phyloP scores from a whole-genome alignment of 1,284 basidiomycete genomes.

The Ustilago bromivora region DNA sequence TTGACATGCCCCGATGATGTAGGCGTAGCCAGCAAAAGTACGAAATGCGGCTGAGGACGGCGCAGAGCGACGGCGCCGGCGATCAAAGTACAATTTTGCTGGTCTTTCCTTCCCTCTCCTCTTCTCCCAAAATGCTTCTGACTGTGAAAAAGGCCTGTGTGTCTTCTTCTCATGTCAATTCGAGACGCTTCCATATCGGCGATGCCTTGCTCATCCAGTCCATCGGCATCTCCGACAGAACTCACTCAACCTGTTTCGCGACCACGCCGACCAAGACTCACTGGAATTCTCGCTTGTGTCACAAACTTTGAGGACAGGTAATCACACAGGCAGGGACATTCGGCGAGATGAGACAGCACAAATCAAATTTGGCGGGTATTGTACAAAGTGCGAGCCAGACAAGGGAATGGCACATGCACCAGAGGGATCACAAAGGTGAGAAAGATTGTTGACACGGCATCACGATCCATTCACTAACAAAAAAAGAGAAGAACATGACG shows the following conservation, averaged over 20 bases:
- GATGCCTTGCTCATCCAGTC: neutral
- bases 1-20: neutral
- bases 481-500: slow-evolving; percentile 37
- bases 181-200: neutral
- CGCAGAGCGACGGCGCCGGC: no score
- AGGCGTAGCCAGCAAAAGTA: neutral
- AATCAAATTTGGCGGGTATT: slow-evolving; percentile 33
- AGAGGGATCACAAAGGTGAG: slow-evolving; percentile 16
- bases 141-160: slow-evolving; percentile 22
- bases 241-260: neutral
- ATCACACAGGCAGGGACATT: slow-evolving; percentile 1
- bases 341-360: slow-evolving; percentile 14
- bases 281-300: neutral
- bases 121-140: neutral
- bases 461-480: slow-evolving; percentile 45
- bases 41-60: neutral
- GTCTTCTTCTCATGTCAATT: slow-evolving; percentile 7
- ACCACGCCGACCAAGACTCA: neutral
- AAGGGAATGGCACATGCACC: slow-evolving; percentile 17
- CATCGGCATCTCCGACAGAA: slow-evolving; percentile 3
- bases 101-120: neutral
- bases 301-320: neutral
- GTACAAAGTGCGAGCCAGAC: slow-evolving; percentile 36
- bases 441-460: slow-evolving; percentile 16
- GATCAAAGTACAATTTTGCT: neutral